A percentile compares a stretch with the other conserved stretches of the same genome.
Conservation (phyloP, 768 basidiomycete species). For the Trametes cinnabarina region DNA sequence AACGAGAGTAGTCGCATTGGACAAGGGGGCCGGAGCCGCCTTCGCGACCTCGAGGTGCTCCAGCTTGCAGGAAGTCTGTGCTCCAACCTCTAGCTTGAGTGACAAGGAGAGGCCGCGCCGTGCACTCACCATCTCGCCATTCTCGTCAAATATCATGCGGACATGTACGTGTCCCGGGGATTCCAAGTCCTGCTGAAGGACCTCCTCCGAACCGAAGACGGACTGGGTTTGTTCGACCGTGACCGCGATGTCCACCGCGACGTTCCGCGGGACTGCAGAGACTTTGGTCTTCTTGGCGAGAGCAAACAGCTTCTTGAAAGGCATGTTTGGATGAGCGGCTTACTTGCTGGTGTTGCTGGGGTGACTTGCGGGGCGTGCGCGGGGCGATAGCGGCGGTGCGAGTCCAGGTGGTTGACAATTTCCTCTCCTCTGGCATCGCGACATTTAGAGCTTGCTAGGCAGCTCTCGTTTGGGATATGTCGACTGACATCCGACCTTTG, state of each 20-base stretch:
- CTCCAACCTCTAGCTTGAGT: neutral
- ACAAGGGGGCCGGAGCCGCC: neutral
- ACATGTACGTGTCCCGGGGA: constrained; percentile 6
- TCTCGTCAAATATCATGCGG: neutral
- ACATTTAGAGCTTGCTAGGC: neutral
- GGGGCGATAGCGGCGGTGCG: neutral
- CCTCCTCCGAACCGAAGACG: neutral
- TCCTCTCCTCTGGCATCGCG: neutral
- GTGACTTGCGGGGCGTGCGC: neutral
- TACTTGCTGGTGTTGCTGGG: neutral
- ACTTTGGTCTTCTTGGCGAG: constrained; percentile 3
- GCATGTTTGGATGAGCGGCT: neutral
- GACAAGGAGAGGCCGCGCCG: no score
- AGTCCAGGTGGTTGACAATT: neutral
- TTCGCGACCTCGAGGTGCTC: neutral
- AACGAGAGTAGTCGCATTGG: constrained; percentile 11
- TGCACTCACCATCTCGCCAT: constrained; percentile 8
- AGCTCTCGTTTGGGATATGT: neutral
- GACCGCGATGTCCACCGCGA: neutral
- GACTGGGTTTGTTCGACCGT: neutral
- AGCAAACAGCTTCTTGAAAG: constrained; percentile 2
- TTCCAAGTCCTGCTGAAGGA: neutral
- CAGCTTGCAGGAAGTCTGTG: neutral
- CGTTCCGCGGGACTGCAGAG: neutral
- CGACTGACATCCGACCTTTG: neutral